Evolutionary conservation across 345 rosid genomes (phyloP), one percentile per base, ranked within the genome.

Genomic region (Gossypium raimondii): DNA sequence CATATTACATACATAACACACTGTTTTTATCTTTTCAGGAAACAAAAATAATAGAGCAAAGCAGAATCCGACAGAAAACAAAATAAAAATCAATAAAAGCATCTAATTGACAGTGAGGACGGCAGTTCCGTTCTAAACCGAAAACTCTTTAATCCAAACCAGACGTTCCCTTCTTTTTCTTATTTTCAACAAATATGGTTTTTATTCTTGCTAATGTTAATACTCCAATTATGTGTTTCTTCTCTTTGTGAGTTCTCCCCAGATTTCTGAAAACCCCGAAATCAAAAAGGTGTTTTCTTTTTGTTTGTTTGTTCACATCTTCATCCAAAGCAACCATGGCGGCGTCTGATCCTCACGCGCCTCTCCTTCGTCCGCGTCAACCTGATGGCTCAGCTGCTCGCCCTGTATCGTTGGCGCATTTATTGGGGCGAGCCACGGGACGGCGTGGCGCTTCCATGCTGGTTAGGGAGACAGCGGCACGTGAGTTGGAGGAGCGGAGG

Each of bases 391-490:
- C 81, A 10, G 12, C 86, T 11, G 73, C 84, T 44, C 82, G 84
- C n/a, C 79, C 88, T 7, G 73, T 93, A 67, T 70, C 92, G 34
- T 89, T 92, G 22, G 93, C 93, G 0, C 80, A 70, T 64, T 85
- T 94, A 25, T 88, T 94, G 24, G 93, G 98, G 11, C 90, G 98
- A 11, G 95, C 90, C 74, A 76, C 95, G 2, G 98, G 98, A 62
- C 92, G 91, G 34, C 90, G 93, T 11, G 94, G 90, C 9, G 94
- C 97, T 51, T 89, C 98, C 76, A 83, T 89, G 89, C 82, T 91
- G 8, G 98, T 94, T 0, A 81, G 98, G 64, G 97, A 94, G 74
- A 88, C 98, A 24, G 98, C 98, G 9, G 98, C 97, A 13, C 94
- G 96, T 24, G 87, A 92, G 84, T 87, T 94, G 24, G 98, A 93